phyloP scores from a whole-genome alignment of 192 early-diverging fungal genomes.

The Backusella macrospora region DNA sequence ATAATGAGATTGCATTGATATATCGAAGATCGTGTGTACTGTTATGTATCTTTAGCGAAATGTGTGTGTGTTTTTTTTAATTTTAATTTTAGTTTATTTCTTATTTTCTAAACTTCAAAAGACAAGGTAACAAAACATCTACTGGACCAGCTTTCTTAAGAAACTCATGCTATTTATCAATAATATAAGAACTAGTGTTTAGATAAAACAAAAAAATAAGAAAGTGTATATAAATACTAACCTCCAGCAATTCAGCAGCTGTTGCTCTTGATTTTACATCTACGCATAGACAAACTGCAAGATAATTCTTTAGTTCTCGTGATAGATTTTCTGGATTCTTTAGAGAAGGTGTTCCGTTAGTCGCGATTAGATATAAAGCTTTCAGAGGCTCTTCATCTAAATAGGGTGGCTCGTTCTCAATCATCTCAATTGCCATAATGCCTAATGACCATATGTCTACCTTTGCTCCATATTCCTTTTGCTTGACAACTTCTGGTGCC shows the following conservation, averaged over 20 bases:
- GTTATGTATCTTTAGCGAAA: neutral
- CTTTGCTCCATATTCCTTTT: conserved; percentile 90
- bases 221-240: conserved; percentile 26
- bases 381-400: conserved; percentile 92
- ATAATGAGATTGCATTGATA: neutral
- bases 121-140: conserved; percentile 16
- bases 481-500: conserved; percentile 96
- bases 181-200: neutral
- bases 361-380: conserved; percentile 93
- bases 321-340: conserved; percentile 64
- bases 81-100: conserved; percentile 15
- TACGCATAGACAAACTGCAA: conserved; percentile 61
- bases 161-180: conserved; percentile 68
- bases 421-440: conserved; percentile 98
- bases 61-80: neutral
- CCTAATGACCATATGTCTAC: conserved; percentile 97
- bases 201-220: neutral
- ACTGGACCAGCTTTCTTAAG: conserved; percentile 59
- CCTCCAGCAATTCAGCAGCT: conserved; percentile 75
- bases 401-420: conserved; percentile 97
- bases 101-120: conserved; percentile 32
- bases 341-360: conserved; percentile 90
- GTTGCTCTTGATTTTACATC: conserved; percentile 80
- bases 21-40: neutral
- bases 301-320: conserved; percentile 57